Evolutionary conservation across 192 early-diverging fungal genomes (phyloP), one percentile per base, ranked within the genome.

Genomic region (Chytriomyces sp.): DNA sequence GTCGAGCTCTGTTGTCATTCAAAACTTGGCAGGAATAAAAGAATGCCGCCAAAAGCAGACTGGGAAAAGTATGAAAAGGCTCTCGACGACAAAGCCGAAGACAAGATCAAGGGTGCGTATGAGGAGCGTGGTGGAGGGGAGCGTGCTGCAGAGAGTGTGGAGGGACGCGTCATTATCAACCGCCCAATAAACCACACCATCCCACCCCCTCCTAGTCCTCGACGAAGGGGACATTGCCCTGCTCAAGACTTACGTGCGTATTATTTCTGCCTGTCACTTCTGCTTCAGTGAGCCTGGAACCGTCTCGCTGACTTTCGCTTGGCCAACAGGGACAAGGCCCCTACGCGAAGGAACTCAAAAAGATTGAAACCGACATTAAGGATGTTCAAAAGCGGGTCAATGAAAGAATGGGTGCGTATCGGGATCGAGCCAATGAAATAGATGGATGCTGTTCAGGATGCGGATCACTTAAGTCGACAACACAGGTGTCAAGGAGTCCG

Each of bases 341-440:
- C 34, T 99, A 99, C 67, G 95, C 95, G 22, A 91, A 91, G 68
- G 95, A 98, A 68, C 88, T 99, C 71, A 96, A 94, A 79, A 89
- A 89, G 64, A 88, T 96, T 36, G 98, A 98, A 72, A 87, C 85
- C 60, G 94, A 96, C 40, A 98, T 99, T 74, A 96, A 94, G 83
- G 98, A 98, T 57, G 88, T 90, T 30, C 98, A 99, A 82, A 98
- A 98, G 86, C 85, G 93, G 31, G 96, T 99, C 72, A 98, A 96
- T 80, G 96, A 99, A 78, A 95, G 95, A 88, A 97, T 99, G 89
- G 98, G 91, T 85, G 77, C 57, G 74, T 54, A 5, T 36, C 25
- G 33, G 22, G 38, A 14, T 36, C 12, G 12, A 22, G 10, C 7
- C 6, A 22, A 26, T 56, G 54, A 26, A 56, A 6, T 10, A 22